A percentile compares a stretch with the other conserved stretches of the same genome.
These are phyloP conservation scores for Nicotiana obtusifolia DNA, from an alignment of 257 asterid species.

Conservation along the genomic window DNA sequence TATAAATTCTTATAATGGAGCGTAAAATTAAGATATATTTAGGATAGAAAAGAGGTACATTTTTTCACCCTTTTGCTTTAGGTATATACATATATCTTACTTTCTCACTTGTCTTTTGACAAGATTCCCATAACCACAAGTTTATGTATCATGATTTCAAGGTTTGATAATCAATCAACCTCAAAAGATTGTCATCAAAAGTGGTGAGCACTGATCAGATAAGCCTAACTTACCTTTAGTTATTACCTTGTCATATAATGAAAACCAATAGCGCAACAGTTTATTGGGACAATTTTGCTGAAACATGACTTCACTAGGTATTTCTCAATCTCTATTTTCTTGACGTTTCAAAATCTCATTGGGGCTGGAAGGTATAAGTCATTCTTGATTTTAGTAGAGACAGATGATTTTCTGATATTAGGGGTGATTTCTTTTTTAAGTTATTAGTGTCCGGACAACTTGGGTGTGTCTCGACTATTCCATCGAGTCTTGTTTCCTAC, in stretches of 20 bases:
- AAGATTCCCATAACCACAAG: background rate
- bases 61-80: background rate
- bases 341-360: background rate
- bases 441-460: background rate
- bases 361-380: background rate
- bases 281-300: background rate
- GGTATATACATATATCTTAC: background rate
- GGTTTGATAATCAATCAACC: constrained; percentile 4
- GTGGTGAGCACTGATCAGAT: background rate
- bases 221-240: background rate
- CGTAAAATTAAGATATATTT: background rate
- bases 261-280: background rate
- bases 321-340: background rate
- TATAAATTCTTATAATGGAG: background rate
- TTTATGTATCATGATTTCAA: background rate
- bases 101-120: background rate
- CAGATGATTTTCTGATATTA: background rate
- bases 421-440: background rate
- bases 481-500: background rate
- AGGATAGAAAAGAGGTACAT: background rate
- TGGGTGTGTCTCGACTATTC: too few species aligned
- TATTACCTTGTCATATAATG: background rate
- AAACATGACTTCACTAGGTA: background rate
- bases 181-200: background rate
- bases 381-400: background rate